Percentiles rank a stretch among this genome's conserved stretches.
Conservation (phyloP, 495 filamentous ascomycete species). For the Penicillium waksmanii region DNA sequence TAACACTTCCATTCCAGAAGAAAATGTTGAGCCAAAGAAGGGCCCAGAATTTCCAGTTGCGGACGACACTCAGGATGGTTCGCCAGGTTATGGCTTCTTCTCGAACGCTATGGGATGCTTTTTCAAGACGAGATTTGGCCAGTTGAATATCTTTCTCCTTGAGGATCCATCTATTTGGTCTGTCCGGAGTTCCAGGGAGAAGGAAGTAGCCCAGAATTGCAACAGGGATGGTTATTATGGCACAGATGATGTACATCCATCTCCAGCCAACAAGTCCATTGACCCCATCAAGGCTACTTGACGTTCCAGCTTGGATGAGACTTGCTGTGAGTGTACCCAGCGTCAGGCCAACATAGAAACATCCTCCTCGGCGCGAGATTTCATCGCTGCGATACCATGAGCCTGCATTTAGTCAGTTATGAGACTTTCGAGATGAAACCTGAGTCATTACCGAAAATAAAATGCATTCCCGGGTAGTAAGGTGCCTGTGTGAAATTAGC, state of each 20-base stretch:
- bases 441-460: conserved; percentile 48
- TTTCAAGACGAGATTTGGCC: conserved; percentile 32
- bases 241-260: conserved; percentile 59
- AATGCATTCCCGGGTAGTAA: conserved; percentile 51
- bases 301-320: conserved; percentile 52
- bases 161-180: conserved; percentile 46
- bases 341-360: conserved; percentile 53
- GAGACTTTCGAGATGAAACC: conserved; percentile 38
- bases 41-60: conserved; percentile 42
- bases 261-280: conserved; percentile 54
- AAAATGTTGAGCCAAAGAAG: conserved; percentile 50
- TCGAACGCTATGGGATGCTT: conserved; percentile 26
- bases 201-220: conserved; percentile 48
- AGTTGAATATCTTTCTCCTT: conserved; percentile 41
- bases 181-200: conserved; percentile 46
- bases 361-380: conserved; percentile 48
- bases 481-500: conserved; percentile 30
- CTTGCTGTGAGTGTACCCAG: conserved; percentile 55
- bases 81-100: conserved; percentile 34
- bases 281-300: conserved; percentile 45
- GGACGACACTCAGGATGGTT: conserved; percentile 33
- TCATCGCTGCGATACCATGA: conserved; percentile 47
- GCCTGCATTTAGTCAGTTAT: conserved; percentile 29
- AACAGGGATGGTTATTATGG: conserved; percentile 53
- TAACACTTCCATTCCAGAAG: conserved; percentile 51